A percentile compares a stretch with the other conserved stretches of the same genome.
These are phyloP conservation scores for Apiospora rasikravindrae DNA, from an alignment of 2,329 filamentous ascomycete genomes.

Conservation along the genomic window DNA sequence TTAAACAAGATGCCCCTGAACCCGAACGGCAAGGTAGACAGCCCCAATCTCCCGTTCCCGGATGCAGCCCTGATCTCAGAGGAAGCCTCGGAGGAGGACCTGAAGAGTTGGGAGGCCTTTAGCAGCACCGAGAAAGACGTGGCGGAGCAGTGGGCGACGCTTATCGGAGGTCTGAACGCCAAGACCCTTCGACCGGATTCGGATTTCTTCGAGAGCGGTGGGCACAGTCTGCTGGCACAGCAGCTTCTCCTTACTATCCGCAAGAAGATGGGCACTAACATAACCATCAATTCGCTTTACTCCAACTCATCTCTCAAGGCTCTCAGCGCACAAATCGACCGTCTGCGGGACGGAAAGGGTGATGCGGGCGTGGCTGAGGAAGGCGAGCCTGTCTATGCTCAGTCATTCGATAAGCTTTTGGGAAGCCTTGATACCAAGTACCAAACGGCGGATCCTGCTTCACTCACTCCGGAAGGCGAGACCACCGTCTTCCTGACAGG, in stretches of 20 bases:
- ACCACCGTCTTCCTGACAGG: constrained; percentile 82
- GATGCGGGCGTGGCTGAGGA: constrained; percentile 36
- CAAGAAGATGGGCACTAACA: constrained; percentile 49
- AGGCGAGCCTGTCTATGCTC: constrained; percentile 53
- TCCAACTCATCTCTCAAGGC: constrained; percentile 59
- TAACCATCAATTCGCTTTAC: constrained; percentile 75
- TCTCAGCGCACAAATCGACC: constrained; percentile 58
- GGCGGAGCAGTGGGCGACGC: constrained; percentile 74
- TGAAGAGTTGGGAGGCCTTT: constrained; percentile 48
- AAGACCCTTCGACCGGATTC: constrained; percentile 67
- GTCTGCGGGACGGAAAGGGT: constrained; percentile 33
- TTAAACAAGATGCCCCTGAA: constrained; percentile 78
- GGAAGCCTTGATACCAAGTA: constrained; percentile 45
- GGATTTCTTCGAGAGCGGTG: constrained; percentile 80
- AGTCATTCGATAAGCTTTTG: constrained; percentile 53
- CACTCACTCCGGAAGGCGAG: constrained; percentile 20
- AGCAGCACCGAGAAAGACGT: constrained; percentile 67
- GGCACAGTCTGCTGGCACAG: constrained; percentile 81
- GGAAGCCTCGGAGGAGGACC: constrained; percentile 48
- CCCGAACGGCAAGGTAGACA: constrained; percentile 86
- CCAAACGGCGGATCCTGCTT: constrained; percentile 35
- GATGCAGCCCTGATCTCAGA: constrained; percentile 69
- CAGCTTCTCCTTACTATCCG: constrained; percentile 75
- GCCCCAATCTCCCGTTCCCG: constrained; percentile 79
- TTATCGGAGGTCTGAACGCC: constrained; percentile 70